Evolutionary conservation across 169 alveolate genomes (phyloP).

Genomic region (Plasmodium falciparum): DNA sequence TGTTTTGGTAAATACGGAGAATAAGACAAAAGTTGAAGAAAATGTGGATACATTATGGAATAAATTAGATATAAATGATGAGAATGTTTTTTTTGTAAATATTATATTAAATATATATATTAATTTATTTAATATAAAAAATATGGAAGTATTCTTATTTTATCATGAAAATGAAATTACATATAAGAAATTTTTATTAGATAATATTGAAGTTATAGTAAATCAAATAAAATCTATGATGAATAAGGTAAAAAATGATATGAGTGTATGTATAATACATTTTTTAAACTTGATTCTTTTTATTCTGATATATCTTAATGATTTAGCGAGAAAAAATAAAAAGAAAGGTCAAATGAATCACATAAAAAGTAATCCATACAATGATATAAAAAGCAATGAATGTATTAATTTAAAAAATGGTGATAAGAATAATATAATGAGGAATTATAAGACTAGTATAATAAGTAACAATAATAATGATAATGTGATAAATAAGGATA

Average conservation of each 20-base stretch:
- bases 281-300: constrained; percentile 51
- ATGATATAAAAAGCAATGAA: not conserved
- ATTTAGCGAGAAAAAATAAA: constrained; percentile 30
- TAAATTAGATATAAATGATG: constrained; percentile 21
- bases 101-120: constrained; percentile 52
- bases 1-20: not conserved
- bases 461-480: not conserved
- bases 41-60: not conserved
- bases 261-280: constrained; percentile 25
- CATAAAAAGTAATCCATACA: not conserved
- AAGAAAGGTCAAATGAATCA: constrained; percentile 7
- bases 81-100: constrained; percentile 57
- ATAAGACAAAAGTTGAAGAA: not conserved
- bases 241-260: constrained; percentile 21
- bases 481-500: not conserved
- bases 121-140: constrained; percentile 31
- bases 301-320: constrained; percentile 22
- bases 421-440: not conserved
- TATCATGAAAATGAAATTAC: constrained; percentile 46
- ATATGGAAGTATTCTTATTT: constrained; percentile 21
- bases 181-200: constrained; percentile 38
- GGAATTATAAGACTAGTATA: not conserved
- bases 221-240: constrained; percentile 52
- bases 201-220: constrained; percentile 41
- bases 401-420: not conserved